Conservation (phyloP, 768 basidiomycete species). For the Mycena sanguinolenta region DNA sequence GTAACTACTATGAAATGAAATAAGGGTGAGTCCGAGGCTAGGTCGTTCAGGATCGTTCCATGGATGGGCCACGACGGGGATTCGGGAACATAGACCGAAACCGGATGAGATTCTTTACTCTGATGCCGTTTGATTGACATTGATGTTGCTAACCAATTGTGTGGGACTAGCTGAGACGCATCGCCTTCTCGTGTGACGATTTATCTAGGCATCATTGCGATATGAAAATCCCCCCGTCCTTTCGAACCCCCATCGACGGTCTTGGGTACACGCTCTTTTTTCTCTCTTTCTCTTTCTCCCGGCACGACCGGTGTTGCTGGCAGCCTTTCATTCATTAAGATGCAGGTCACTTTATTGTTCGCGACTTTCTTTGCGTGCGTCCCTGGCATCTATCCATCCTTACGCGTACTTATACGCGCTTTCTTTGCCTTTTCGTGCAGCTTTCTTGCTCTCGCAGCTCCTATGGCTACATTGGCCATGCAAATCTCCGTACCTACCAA, state of each 20-base stretch:
- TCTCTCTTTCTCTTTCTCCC: constrained; percentile 20
- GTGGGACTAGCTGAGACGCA: background rate
- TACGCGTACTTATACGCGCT: background rate
- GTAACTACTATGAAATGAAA: too few species aligned
- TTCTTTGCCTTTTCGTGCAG: constrained; percentile 16
- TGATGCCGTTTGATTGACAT: background rate
- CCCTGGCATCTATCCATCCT: background rate
- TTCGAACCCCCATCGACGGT: constrained; percentile 21
- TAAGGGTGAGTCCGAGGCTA: too few species aligned
- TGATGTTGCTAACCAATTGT: background rate
- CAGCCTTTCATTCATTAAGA: constrained; percentile 31
- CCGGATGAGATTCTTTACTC: too few species aligned
- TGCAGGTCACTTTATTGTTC: constrained; percentile 38
- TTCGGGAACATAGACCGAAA: too few species aligned
- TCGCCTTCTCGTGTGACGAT: background rate
- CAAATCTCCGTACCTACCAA: constrained; percentile 24
- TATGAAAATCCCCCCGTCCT: constrained; percentile 3
- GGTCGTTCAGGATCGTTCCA: too few species aligned
- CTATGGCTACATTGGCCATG: constrained; percentile 27
- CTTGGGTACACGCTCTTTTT: constrained; percentile 29
- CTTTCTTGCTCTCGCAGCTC: constrained; percentile 30
- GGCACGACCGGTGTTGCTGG: constrained; percentile 39
- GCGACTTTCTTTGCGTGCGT: constrained; percentile 35
- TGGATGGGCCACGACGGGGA: too few species aligned
- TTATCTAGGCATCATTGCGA: constrained; percentile 13